These are phyloP conservation scores for Plantago ovata DNA, from an alignment of 257 asterid species.

Conservation along the genomic window DNA sequence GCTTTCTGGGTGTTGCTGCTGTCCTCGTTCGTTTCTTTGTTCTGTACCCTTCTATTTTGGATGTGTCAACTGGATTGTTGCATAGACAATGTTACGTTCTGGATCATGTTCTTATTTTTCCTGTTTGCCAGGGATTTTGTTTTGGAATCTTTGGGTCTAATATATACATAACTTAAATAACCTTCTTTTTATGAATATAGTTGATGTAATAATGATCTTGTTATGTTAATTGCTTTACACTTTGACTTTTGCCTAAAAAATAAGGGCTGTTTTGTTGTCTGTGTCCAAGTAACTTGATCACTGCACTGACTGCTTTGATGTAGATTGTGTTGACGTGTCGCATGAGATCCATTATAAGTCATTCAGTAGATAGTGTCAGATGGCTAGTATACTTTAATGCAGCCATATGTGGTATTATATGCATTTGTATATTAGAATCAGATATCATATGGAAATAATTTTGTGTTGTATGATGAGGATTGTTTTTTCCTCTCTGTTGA, in stretches of 20 bases:
- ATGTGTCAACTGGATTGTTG: not conserved
- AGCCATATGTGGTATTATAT: not conserved
- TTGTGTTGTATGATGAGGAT: constrained; percentile 4
- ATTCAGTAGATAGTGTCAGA: too few species aligned
- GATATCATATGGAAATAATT: not conserved
- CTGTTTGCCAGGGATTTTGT: not conserved
- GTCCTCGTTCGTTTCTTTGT: not conserved
- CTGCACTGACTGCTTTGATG: not conserved
- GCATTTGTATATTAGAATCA: not conserved
- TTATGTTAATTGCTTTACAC: not conserved
- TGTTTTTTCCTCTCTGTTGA: not conserved
- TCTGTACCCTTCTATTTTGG: constrained; percentile 5
- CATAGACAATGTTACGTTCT: constrained; percentile 16
- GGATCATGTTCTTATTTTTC: constrained; percentile 12
- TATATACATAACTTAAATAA: constrained; percentile 5
- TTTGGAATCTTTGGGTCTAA: constrained; percentile 6
- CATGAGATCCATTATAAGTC: constrained; percentile 12
- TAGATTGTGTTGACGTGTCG: constrained; percentile 16
- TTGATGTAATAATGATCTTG: not conserved
- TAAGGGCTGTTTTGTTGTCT: too few species aligned
- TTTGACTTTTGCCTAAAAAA: too few species aligned
- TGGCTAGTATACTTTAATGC: not conserved
- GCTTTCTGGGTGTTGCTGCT: too few species aligned
- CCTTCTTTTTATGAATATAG: not conserved
- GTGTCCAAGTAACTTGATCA: not conserved